phyloP scores from a whole-genome alignment of 176 grass and related monocot species.

The Carex cristatella region DNA sequence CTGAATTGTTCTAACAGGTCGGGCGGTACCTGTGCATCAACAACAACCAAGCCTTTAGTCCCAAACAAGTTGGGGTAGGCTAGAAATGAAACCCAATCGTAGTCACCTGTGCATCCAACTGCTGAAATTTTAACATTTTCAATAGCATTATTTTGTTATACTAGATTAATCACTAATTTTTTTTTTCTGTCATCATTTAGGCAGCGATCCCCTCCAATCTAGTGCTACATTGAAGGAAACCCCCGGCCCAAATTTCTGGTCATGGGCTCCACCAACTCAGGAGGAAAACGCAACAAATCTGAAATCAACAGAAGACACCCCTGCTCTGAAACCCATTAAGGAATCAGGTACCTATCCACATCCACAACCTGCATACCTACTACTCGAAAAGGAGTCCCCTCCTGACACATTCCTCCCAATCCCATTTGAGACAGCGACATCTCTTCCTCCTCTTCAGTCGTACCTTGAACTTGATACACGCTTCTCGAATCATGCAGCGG shows the following conservation, averaged over 20 bases:
- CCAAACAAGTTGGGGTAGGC: too few species aligned
- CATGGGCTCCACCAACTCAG: conserved; percentile 65
- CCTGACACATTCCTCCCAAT: conserved; percentile 57
- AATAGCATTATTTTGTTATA: background rate
- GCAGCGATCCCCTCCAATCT: background rate
- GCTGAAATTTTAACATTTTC: background rate
- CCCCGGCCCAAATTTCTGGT: conserved; percentile 97
- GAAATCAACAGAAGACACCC: conserved; percentile 24
- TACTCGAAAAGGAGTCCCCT: conserved; percentile 73
- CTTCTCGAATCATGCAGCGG: conserved; percentile 62
- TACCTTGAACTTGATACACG: conserved; percentile 50
- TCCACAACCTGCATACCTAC: conserved; percentile 44
- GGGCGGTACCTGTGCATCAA: background rate
- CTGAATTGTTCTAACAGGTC: background rate
- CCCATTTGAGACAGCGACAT: conserved; percentile 60
- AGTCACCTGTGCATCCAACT: background rate
- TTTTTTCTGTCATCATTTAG: background rate
- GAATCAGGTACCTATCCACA: conserved; percentile 38
- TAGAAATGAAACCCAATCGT: too few species aligned
- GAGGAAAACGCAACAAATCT: conserved; percentile 21
- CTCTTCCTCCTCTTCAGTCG: conserved; percentile 81
- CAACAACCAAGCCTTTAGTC: too few species aligned
- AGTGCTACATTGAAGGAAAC: conserved; percentile 24
- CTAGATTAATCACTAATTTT: background rate
- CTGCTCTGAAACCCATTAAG: conserved; percentile 35